Base-by-base conservation (phyloP, 2,329 filamentous ascomycete species). In the Helminthosporium solani region DNA sequence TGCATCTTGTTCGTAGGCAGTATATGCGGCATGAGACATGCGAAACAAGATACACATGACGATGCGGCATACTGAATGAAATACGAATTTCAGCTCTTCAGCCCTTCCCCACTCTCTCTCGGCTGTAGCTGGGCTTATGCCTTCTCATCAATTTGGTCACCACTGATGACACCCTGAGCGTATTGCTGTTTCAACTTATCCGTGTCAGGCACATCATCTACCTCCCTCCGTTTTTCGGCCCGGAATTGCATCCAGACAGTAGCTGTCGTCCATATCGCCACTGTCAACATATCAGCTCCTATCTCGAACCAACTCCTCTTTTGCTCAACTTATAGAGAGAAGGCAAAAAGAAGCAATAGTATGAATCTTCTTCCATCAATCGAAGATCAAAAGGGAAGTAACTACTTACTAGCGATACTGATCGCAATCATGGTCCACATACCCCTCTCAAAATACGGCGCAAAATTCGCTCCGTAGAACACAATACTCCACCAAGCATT, bases 401-500 rank as follows among this genome's bases (percentile, higher is more conserved):
- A 5, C 5, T n/a, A 58, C 55, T 52, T 51, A 58, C 55, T 67
- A 2, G 77, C 78, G 42, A 86, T 79, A 18, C 77, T 82, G 7
- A 76, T 75, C 1, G 75, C 83, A 59, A 88, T 85, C 85, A 87
- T 87, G 2, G 84, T 84, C 77, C 81, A 87, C 84, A 87, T 86
- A n/a, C 85, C 84, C 47, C 76, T 75, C 75, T 67, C 82, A 50
- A 87, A 87, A 72, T 78, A 79, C 0, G 85, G 86, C 2, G 85
- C 86, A 64, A 81, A 78, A 2, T 79, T 77, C 1, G 84, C 85
- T 0, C 81, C 79, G 57, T 88, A 88, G 52, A 89, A 88, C 1
- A 88, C 54, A 33, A 88, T 81, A 49, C 77, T 82, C 86, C 86
- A 88, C 84, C 84, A 88, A 0, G 84, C 82, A 57, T 88, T 87